Percentiles rank a stretch among this genome's conserved stretches.
These are phyloP conservation scores for Apiotrichum gamsii DNA, from an alignment of 1,284 basidiomycete genomes.

Conservation along the genomic window DNA sequence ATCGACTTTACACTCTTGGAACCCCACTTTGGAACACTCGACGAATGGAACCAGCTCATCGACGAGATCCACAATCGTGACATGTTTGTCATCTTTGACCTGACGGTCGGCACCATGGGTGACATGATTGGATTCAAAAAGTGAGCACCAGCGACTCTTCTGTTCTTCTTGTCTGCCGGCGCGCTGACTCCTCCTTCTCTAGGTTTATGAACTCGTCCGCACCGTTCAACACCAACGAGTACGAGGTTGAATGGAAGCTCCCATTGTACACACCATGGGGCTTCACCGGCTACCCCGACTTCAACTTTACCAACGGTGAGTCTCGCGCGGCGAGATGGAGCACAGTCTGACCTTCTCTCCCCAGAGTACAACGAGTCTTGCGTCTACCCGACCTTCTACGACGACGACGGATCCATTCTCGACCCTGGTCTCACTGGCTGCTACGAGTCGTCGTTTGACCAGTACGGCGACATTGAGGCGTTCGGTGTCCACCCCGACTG, in stretches of 20 bases:
- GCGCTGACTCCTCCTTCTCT: too few species aligned
- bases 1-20: conserved; percentile 82
- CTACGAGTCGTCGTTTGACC: conserved; percentile 75
- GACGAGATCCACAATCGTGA: conserved; percentile 67
- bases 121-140: conserved; percentile 77
- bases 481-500: conserved; percentile 75
- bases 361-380: conserved; percentile 69
- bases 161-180: too few species aligned
- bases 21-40: conserved; percentile 78
- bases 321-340: too few species aligned
- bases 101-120: conserved; percentile 84
- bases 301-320: conserved; percentile 52
- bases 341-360: conserved; percentile 5
- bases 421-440: conserved; percentile 61
- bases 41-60: conserved; percentile 68
- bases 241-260: conserved; percentile 67
- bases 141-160: too few species aligned
- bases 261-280: conserved; percentile 75
- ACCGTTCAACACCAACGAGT: conserved; percentile 69
- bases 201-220: conserved; percentile 58
- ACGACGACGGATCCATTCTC: conserved; percentile 62
- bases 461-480: conserved; percentile 89
- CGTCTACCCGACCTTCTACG: conserved; percentile 68
- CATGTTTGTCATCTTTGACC: conserved; percentile 87
- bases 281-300: conserved; percentile 75